Evolutionary conservation across 2,329 filamentous ascomycete genomes (phyloP), one percentile per base, ranked within the genome.

Genomic region (Cercospora nicotianae): DNA sequence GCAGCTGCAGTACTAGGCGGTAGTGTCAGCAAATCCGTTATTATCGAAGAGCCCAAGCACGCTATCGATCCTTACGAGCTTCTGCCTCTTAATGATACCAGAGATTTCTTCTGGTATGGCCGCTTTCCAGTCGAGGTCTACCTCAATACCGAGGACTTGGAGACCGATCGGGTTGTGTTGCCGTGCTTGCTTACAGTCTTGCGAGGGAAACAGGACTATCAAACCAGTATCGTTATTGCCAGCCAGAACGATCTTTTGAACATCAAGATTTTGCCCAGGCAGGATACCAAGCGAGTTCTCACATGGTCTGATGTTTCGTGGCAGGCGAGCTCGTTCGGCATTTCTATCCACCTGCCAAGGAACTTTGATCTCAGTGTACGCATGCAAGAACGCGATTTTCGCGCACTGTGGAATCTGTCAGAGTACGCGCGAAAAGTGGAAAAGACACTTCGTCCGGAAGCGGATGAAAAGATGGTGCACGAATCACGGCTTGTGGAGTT

Each of bases 271-370:
- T 90, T 91, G 18, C 77, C 78, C 9, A 74, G 83, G 86, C 88
- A 72, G 20, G 67, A 68, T 6, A 70, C 72, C 39, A 68, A 86
- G 71, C 81, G 83, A 6, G 91, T 91, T 0, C 87, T 91, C 1
- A 89, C 87, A 0, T 97, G 93, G 93, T 87, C 92, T 6, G 91
- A 95, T 76, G 87, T 96, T 5, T 86, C 87, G 51, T 97, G 93
- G 93, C 89, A 89, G 66, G 85, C 89, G 18, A 89, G 90, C 59
- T 84, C 85, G 6, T 86, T 84, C 68, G 85, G 87, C 0, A 84
- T 97, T 66, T 87, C 89, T 20, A 79, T 96, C 42, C 87, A 87
- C 68, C 81, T 97, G 18, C 90, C 91, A 0, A 88, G 92, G 71
- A 91, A 91, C 0, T 94, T 95, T 75, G 82, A 90, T 67, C 80